Percentiles rank a stretch among this genome's conserved stretches.
phyloP scores from a whole-genome alignment of 306 rosid species.

The Adenanthera pavonina region DNA sequence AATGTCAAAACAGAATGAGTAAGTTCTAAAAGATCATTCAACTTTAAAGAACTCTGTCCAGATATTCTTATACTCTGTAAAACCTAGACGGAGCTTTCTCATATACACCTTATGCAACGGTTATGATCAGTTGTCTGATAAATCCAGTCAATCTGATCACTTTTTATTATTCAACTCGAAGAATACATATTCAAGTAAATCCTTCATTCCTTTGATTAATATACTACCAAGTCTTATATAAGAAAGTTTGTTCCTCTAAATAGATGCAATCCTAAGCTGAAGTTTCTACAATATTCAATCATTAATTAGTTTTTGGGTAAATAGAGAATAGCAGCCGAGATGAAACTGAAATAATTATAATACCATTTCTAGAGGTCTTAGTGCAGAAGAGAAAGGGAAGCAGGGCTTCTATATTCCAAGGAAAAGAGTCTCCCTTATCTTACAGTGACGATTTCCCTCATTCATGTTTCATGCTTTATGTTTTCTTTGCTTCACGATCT shows the following conservation, averaged over 20 bases:
- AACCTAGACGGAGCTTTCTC: no score
- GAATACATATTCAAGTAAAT: no score
- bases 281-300: not conserved
- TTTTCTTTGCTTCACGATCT: not conserved
- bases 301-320: not conserved
- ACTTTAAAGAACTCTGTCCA: not conserved
- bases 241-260: not conserved
- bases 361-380: not conserved
- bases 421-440: not conserved
- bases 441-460: not conserved
- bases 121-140: no score
- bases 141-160: no score
- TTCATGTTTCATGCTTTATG: not conserved
- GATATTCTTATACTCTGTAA: not conserved
- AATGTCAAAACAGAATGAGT: conserved; percentile 31
- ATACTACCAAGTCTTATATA: not conserved
- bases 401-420: not conserved
- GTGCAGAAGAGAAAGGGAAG: not conserved
- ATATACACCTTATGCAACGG: no score
- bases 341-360: not conserved
- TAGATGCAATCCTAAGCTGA: not conserved
- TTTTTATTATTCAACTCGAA: no score
- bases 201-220: not conserved
- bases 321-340: not conserved
- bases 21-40: conserved; percentile 16